Evolutionary conservation across 2,329 filamentous ascomycete genomes (phyloP).

Genomic region (Ophiostoma novo-ulmi): DNA sequence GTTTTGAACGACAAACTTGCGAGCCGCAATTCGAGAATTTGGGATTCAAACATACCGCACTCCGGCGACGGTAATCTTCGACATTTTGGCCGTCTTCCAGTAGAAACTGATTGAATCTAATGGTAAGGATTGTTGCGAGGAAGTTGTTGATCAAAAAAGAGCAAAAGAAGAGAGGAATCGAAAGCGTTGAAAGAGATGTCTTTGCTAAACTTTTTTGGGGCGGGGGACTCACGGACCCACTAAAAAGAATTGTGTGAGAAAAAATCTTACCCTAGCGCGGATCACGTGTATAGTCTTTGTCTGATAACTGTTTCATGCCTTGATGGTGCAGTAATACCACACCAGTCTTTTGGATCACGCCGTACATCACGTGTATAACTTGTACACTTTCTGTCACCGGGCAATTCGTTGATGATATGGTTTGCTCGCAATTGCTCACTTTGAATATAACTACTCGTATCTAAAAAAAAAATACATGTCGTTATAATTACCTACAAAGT

Average conservation of each 20-base stretch:
- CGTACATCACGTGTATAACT: background rate
- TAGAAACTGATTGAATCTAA: constrained; percentile 29
- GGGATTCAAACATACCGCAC: constrained; percentile 32
- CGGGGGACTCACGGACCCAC: background rate
- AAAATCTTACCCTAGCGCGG: constrained; percentile 2
- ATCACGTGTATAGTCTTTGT: background rate
- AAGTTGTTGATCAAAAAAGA: constrained; percentile 4
- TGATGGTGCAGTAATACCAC: background rate
- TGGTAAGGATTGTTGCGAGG: constrained; percentile 32
- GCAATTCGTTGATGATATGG: too few species aligned
- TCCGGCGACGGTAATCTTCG: constrained; percentile 49
- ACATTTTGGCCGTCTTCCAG: constrained; percentile 76
- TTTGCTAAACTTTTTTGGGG: constrained; percentile 7
- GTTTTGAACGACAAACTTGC: background rate
- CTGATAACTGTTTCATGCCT: background rate
- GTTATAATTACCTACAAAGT: too few species aligned
- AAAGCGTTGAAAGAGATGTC: background rate
- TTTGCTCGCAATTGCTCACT: too few species aligned
- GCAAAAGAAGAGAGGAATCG: background rate
- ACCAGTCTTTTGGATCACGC: background rate
- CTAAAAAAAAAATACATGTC: too few species aligned
- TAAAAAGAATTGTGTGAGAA: constrained; percentile 12
- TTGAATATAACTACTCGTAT: too few species aligned
- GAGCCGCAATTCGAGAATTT: background rate
- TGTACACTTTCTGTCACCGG: too few species aligned